Evolutionary conservation across 2,329 filamentous ascomycete species (phyloP).

Genomic region (Onygenales sp.): DNA sequence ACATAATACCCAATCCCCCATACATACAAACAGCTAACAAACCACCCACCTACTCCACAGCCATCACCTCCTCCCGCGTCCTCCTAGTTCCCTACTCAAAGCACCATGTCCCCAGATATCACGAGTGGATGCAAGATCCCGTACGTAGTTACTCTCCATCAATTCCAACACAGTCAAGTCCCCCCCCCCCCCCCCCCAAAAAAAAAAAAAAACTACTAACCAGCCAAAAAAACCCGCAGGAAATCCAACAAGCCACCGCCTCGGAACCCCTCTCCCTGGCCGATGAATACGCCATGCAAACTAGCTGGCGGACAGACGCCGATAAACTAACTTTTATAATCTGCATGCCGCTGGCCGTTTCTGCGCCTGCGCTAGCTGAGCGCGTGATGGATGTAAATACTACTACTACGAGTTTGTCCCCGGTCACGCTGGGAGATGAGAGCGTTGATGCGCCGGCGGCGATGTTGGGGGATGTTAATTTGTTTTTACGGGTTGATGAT

Average conservation of each 20-base stretch:
- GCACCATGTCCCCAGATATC: slow-evolving; percentile 74
- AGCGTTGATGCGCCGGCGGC: slow-evolving; percentile 44
- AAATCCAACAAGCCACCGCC: slow-evolving; percentile 73
- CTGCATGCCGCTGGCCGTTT: slow-evolving; percentile 43
- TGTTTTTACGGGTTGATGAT: slow-evolving; percentile 60
- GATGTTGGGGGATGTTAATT: slow-evolving; percentile 69
- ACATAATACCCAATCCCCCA: not conserved
- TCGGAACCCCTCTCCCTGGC: slow-evolving; percentile 72
- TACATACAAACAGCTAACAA: no score
- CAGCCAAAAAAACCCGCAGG: slow-evolving; percentile 31
- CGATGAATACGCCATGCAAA: slow-evolving; percentile 85
- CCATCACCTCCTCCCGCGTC: slow-evolving; percentile 54
- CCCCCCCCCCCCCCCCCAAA: no score
- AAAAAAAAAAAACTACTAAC: not conserved
- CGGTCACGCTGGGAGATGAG: slow-evolving; percentile 24
- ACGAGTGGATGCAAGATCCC: slow-evolving; percentile 84
- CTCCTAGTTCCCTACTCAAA: slow-evolving; percentile 76
- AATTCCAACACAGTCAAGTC: no score
- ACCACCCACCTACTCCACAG: slow-evolving; percentile 38
- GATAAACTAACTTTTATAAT: slow-evolving; percentile 93
- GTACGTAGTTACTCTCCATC: slow-evolving; percentile 26
- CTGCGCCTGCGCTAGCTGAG: no score
- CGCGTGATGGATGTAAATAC: not conserved
- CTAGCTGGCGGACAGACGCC: slow-evolving; percentile 67
- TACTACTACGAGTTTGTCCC: not conserved